These are phyloP conservation scores for Monilinia aucupariae DNA, from an alignment of 2,329 filamentous ascomycete species.

Conservation along the genomic window DNA sequence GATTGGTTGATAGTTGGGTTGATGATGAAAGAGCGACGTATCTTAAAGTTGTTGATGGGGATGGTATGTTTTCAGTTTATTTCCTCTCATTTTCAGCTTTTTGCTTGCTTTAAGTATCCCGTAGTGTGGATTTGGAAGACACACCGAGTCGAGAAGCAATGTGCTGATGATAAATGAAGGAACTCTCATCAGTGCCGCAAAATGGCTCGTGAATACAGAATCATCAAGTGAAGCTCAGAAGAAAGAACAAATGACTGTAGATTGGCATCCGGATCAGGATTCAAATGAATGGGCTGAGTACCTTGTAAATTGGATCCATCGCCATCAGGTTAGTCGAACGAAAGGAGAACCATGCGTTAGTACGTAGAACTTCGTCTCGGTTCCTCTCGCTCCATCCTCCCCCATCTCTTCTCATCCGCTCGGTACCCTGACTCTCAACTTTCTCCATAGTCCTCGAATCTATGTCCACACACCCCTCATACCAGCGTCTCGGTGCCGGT, in stretches of 20 bases:
- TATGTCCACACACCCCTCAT: constrained; percentile 36
- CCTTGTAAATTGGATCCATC: constrained; percentile 18
- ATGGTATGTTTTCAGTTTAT: constrained; percentile 6
- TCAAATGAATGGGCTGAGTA: constrained; percentile 22
- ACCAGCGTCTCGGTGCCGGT: constrained; percentile 37
- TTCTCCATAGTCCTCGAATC: constrained; percentile 33
- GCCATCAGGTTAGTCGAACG: constrained; percentile 16
- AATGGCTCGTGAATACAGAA: constrained; percentile 8
- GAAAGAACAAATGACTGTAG: constrained; percentile 18
- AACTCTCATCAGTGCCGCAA: constrained; percentile 9
- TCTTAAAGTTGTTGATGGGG: constrained; percentile 24
- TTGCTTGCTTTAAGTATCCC: neutral
- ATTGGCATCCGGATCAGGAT: constrained; percentile 23
- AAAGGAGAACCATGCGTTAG: constrained; percentile 20
- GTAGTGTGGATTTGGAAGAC: too few species aligned
- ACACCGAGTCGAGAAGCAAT: too few species aligned
- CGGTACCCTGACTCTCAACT: neutral
- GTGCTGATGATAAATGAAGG: neutral
- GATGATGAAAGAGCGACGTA: constrained; percentile 19
- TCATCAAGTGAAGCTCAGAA: constrained; percentile 19
- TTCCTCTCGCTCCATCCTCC: neutral
- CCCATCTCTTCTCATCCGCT: neutral
- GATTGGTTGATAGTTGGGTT: constrained; percentile 21
- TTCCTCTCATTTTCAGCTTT: neutral
- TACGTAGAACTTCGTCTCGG: constrained; percentile 8